Conservation (phyloP, 2,329 filamentous ascomycete genomes). For the Fusarium camptoceras region DNA sequence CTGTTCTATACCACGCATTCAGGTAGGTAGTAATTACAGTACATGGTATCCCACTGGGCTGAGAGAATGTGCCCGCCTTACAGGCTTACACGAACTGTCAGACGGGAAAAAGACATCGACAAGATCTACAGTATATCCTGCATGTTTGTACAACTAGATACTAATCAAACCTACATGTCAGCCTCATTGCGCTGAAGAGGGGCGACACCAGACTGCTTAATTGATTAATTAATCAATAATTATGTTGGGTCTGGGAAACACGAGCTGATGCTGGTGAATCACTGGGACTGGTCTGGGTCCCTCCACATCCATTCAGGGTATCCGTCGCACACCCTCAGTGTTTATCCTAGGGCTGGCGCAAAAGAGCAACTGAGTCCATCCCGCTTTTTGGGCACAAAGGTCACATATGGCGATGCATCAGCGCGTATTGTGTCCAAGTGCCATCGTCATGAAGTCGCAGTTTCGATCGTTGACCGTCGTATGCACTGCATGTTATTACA, state of each 20-base stretch:
- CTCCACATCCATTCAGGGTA: slow-evolving; percentile 24
- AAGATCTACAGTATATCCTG: background rate
- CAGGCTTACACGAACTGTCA: background rate
- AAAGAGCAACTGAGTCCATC: slow-evolving; percentile 2
- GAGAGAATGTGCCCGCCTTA: background rate
- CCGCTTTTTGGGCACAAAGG: slow-evolving; percentile 17
- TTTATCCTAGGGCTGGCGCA: background rate
- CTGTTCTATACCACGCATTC: background rate
- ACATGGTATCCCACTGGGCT: background rate
- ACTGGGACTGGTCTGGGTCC: slow-evolving; percentile 30
- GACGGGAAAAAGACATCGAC: background rate
- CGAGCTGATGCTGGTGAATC: slow-evolving; percentile 22
- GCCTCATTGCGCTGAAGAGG: background rate
- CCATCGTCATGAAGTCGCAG: slow-evolving; percentile 14
- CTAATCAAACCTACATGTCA: background rate
- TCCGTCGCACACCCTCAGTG: slow-evolving; percentile 11
- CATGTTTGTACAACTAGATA: background rate
- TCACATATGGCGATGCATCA: slow-evolving; percentile 11
- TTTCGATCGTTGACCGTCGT: slow-evolving; percentile 8
- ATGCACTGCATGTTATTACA: background rate
- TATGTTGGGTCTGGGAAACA: background rate
- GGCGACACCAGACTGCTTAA: background rate
- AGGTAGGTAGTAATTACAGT: background rate
- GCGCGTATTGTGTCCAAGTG: background rate
- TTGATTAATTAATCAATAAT: background rate